phyloP scores from a whole-genome alignment of 164 flowering plant species.

The Hamamelis virginiana region DNA sequence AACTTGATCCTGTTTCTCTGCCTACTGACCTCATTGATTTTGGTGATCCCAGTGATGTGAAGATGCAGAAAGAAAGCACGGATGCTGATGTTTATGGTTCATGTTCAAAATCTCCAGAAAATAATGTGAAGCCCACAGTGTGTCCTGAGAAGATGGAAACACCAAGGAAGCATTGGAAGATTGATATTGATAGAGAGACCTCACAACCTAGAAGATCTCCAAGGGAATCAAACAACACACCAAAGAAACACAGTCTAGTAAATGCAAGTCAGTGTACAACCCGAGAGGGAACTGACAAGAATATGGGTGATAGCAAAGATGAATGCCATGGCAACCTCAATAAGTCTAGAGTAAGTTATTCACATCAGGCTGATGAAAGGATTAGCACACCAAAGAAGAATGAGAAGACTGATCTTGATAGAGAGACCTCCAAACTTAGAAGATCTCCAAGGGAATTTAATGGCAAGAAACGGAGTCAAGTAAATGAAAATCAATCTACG shows the following conservation, averaged over 20 bases:
- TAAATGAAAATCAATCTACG: not conserved
- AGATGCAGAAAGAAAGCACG: constrained; percentile 15
- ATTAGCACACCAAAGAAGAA: constrained; percentile 15
- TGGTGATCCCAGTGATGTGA: constrained; percentile 14
- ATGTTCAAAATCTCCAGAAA: constrained; percentile 2
- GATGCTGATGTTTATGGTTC: not conserved
- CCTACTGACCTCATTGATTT: constrained; percentile 21
- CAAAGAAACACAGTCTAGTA: not conserved
- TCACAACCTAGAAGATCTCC: constrained; percentile 10
- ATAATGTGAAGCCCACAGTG: constrained; percentile 1
- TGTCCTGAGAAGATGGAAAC: not conserved
- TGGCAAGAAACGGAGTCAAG: constrained; percentile 12
- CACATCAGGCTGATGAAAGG: constrained; percentile 7
- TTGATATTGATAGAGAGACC: not conserved
- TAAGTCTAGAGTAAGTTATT: constrained; percentile 1
- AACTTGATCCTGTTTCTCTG: constrained; percentile 60
- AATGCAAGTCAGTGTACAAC: not conserved
- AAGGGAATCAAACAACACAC: not conserved
- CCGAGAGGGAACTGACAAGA: constrained; percentile 1
- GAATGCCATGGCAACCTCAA: not conserved
- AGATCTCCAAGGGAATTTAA: constrained; percentile 31
- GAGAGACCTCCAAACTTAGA: constrained; percentile 13
- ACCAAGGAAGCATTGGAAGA: constrained; percentile 7
- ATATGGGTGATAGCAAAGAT: not conserved
- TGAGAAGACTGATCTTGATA: not conserved